Percentiles rank a stretch among this genome's conserved stretches.
phyloP scores from a whole-genome alignment of 2,329 filamentous ascomycete genomes.

The Fusarium sp. region DNA sequence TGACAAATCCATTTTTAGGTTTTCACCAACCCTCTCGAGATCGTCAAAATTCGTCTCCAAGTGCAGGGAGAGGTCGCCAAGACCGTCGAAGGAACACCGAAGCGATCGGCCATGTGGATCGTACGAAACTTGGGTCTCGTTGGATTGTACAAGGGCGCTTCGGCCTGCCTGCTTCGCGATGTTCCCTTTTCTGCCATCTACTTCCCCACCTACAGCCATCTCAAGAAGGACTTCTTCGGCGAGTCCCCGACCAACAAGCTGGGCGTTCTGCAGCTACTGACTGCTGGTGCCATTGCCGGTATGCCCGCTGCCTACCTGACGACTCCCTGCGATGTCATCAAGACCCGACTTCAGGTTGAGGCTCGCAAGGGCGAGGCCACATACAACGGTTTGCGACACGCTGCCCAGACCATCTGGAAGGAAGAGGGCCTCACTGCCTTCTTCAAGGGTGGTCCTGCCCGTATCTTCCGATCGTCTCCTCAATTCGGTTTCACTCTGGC shows the following conservation, averaged over 20 bases:
- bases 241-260: constrained; percentile 89
- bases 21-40: constrained; percentile 97
- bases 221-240: constrained; percentile 94
- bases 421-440: constrained; percentile 97
- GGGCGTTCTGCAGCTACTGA: constrained; percentile 88
- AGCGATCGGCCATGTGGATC: constrained; percentile 97
- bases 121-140: constrained; percentile 93
- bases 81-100: constrained; percentile 81
- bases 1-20: constrained; percentile 63
- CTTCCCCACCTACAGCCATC: constrained; percentile 94
- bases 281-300: constrained; percentile 91
- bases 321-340: constrained; percentile 98
- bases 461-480: constrained; percentile 93
- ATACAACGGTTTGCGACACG: constrained; percentile 89
- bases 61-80: constrained; percentile 97
- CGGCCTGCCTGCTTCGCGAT: constrained; percentile 92
- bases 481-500: constrained; percentile 99
- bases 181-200: constrained; percentile 99
- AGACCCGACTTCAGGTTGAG: constrained; percentile 97
- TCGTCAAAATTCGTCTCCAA: constrained; percentile 98
- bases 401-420: constrained; percentile 82
- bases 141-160: constrained; percentile 96
- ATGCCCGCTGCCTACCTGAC: constrained; percentile 95
- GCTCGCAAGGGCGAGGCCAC: constrained; percentile 91
- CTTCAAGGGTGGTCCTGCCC: constrained; percentile 97